Percentiles rank a stretch among this genome's conserved stretches.
Evolutionary conservation across 2,329 filamentous ascomycete species (phyloP).

Genomic region (Fusarium sacchari): DNA sequence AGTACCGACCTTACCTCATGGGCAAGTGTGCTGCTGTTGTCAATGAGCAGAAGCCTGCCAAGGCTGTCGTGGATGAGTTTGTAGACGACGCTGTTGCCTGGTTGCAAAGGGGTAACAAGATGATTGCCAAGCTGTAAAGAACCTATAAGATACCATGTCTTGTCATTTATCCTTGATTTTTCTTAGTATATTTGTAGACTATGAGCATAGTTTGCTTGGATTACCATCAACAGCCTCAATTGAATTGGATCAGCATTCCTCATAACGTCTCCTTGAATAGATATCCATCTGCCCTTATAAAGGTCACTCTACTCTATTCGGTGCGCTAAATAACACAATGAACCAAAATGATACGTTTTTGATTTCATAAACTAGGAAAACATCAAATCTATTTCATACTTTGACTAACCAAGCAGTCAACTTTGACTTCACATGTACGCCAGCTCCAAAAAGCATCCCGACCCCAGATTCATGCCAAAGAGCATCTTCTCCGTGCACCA

Average conservation of each 20-base stretch:
- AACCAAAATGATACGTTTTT: conserved; percentile 3
- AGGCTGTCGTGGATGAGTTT: conserved; percentile 94
- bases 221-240: conserved; percentile 3
- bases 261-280: not conserved
- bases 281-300: not conserved
- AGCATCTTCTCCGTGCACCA: conserved; percentile 14
- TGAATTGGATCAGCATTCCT: not conserved
- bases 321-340: not conserved
- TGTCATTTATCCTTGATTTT: conserved; percentile 17
- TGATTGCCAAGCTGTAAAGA: conserved; percentile 75
- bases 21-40: conserved; percentile 95
- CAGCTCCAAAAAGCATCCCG: conserved; percentile 44
- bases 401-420: conserved; percentile 45
- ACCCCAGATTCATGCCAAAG: conserved; percentile 38
- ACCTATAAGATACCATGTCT: conserved; percentile 6
- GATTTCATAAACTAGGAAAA: conserved; percentile 29
- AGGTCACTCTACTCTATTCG: not conserved
- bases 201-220: conserved; percentile 30
- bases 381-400: conserved; percentile 49
- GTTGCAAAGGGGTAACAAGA: conserved; percentile 74
- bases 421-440: conserved; percentile 46
- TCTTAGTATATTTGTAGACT: conserved; percentile 39
- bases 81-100: conserved; percentile 80
- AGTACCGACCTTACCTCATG: conserved; percentile 92
- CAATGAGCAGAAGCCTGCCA: conserved; percentile 90